Percentiles rank a stretch among this genome's conserved stretches.
Conservation (phyloP, 768 basidiomycete species). For the Rhodotorula sphaerocarpa region DNA sequence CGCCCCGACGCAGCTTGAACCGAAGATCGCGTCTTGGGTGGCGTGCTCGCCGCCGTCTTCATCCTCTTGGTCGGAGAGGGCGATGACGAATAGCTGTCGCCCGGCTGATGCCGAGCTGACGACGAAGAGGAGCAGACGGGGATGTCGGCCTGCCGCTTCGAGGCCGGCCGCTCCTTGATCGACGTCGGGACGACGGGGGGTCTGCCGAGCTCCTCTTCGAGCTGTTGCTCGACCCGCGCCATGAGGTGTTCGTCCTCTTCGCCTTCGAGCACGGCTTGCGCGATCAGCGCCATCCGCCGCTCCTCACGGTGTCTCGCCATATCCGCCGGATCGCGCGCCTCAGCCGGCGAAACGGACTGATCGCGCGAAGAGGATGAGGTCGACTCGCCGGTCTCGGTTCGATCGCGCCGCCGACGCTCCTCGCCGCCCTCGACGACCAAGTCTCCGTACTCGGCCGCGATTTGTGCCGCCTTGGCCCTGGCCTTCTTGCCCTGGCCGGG, state of each 20-base stretch:
- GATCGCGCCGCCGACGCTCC: background rate
- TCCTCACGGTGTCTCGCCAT: background rate
- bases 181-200: background rate
- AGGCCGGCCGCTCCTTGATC: background rate
- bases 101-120: too few species aligned
- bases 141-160: background rate
- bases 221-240: constrained; percentile 1
- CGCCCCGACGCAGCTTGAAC: background rate
- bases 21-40: constrained; percentile 9
- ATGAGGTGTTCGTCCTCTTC: constrained; percentile 7
- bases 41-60: background rate
- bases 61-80: background rate
- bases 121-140: background rate
- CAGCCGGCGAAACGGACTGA: too few species aligned
- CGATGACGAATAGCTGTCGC: too few species aligned
- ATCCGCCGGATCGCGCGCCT: too few species aligned
- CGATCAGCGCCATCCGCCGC: constrained; percentile 19
- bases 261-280: constrained; percentile 19
- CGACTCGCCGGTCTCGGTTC: background rate
- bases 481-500: constrained; percentile 9
- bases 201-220: background rate
- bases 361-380: too few species aligned
- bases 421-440: background rate
- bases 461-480: constrained; percentile 2
- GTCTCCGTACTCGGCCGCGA: background rate